phyloP scores from a whole-genome alignment of 345 rosid species.

The Lepidium aucheri region DNA sequence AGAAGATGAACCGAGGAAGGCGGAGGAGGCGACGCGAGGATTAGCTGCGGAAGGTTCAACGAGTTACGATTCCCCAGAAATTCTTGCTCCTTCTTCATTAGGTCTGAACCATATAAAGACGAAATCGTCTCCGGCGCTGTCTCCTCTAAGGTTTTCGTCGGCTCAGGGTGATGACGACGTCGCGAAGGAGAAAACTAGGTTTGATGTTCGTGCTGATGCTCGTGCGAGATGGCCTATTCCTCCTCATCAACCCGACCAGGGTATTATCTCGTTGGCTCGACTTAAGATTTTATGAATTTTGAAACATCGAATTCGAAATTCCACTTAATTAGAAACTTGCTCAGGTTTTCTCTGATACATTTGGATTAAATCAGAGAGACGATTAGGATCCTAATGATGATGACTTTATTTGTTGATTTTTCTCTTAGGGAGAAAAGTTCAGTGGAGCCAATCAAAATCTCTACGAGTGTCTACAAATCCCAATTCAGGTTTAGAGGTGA shows the following conservation, averaged over 20 bases:
- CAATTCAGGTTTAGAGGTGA: conserved; percentile 67
- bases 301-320: background rate
- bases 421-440: conserved; percentile 47
- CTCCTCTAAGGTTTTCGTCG: conserved; percentile 56
- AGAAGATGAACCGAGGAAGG: conserved; percentile 11
- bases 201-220: conserved; percentile 22
- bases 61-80: conserved; percentile 31
- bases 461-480: conserved; percentile 34
- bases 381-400: background rate
- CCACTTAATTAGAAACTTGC: background rate
- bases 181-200: conserved; percentile 6
- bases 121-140: conserved; percentile 41
- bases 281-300: background rate
- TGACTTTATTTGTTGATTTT: conserved; percentile 2
- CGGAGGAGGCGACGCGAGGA: background rate
- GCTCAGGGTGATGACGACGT: conserved; percentile 5
- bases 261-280: conserved; percentile 1
- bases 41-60: background rate
- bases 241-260: conserved; percentile 32
- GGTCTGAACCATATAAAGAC: conserved; percentile 78
- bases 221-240: conserved; percentile 27
- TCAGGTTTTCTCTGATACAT: background rate
- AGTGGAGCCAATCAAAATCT: conserved; percentile 65
- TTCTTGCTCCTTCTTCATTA: conserved; percentile 50
- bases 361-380: background rate